Conservation (phyloP, 2,329 filamentous ascomycete genomes). For the Colletotrichum aenigma region DNA sequence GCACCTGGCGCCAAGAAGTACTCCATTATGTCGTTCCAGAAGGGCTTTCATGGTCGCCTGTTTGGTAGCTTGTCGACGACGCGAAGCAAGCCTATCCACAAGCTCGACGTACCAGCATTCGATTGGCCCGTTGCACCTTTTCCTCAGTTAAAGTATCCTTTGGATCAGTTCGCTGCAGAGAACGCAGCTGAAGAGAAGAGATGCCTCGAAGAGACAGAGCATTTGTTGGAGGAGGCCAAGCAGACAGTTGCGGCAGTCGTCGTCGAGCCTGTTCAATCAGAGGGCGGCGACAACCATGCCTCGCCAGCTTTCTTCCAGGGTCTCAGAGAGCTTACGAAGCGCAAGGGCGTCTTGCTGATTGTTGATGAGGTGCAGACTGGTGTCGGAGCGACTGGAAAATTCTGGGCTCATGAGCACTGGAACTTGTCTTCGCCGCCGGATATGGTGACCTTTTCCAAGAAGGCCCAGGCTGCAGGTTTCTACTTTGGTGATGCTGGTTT, state of each 20-base stretch:
- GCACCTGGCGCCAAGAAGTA: conserved; percentile 75
- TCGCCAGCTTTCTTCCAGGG: conserved; percentile 86
- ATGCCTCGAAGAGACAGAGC: conserved; percentile 82
- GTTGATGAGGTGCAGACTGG: conserved; percentile 95
- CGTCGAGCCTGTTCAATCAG: conserved; percentile 90
- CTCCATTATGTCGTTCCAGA: conserved; percentile 88
- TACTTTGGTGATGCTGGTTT: conserved; percentile 84
- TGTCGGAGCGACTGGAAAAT: conserved; percentile 89
- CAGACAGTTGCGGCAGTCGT: conserved; percentile 81
- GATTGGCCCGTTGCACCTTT: conserved; percentile 96
- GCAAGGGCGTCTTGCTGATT: conserved; percentile 81
- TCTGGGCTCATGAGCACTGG: conserved; percentile 99
- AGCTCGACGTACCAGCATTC: conserved; percentile 92
- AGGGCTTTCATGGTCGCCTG: conserved; percentile 87
- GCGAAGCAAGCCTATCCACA: conserved; percentile 92
- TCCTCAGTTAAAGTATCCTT: conserved; percentile 84
- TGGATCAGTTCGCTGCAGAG: conserved; percentile 78
- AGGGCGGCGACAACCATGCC: conserved; percentile 94
- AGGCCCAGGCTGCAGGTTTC: conserved; percentile 92
- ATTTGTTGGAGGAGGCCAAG: conserved; percentile 79
- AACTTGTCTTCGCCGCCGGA: conserved; percentile 78
- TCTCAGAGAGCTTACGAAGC: conserved; percentile 78
- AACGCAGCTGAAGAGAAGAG: conserved; percentile 81
- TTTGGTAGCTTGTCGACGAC: conserved; percentile 89
- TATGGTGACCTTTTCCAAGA: conserved; percentile 96